Conservation (phyloP, 208 protist genomes). For the Vickermania spadyakhi region DNA sequence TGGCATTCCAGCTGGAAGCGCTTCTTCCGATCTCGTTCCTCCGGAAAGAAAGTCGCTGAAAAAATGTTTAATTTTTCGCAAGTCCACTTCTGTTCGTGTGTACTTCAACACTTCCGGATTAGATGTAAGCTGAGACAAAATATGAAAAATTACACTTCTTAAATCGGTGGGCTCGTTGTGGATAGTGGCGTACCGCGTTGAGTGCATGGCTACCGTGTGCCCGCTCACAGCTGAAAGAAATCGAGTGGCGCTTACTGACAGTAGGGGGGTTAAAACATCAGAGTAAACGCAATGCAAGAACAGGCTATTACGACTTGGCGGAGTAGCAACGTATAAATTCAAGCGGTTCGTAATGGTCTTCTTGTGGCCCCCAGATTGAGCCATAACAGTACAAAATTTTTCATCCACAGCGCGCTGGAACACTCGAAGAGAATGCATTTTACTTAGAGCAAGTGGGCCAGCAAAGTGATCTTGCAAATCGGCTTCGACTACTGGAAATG, state of each 20-base stretch:
- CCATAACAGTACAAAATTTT: not conserved
- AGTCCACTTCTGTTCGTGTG: slow-evolving; percentile 50
- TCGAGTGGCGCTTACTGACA: slow-evolving; percentile 22
- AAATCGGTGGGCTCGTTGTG: slow-evolving; percentile 62
- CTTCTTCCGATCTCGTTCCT: not conserved
- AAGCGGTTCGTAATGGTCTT: slow-evolving; percentile 64
- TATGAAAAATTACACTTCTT: slow-evolving; percentile 40
- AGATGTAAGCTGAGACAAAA: slow-evolving; percentile 54
- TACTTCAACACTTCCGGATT: slow-evolving; percentile 43
- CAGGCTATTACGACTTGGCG: slow-evolving; percentile 66
- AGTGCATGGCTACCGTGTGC: slow-evolving; percentile 49
- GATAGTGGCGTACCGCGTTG: slow-evolving; percentile 21
- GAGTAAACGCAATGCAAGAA: slow-evolving; percentile 32
- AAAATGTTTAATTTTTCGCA: slow-evolving; percentile 32
- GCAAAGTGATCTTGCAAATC: slow-evolving; percentile 6
- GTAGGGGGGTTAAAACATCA: slow-evolving; percentile 21
- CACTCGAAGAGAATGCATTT: not conserved
- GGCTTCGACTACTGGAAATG: slow-evolving; percentile 10
- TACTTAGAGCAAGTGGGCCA: slow-evolving; percentile 7
- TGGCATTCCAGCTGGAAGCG: not conserved
- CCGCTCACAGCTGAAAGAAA: slow-evolving; percentile 17
- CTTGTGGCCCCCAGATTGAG: slow-evolving; percentile 9
- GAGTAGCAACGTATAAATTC: slow-evolving; percentile 59
- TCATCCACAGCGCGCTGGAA: slow-evolving; percentile 6
- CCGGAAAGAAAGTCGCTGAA: slow-evolving; percentile 37